Evolutionary conservation across 371 early-diverging fungal genomes (phyloP).

Genomic region (Mucor saturninus): DNA sequence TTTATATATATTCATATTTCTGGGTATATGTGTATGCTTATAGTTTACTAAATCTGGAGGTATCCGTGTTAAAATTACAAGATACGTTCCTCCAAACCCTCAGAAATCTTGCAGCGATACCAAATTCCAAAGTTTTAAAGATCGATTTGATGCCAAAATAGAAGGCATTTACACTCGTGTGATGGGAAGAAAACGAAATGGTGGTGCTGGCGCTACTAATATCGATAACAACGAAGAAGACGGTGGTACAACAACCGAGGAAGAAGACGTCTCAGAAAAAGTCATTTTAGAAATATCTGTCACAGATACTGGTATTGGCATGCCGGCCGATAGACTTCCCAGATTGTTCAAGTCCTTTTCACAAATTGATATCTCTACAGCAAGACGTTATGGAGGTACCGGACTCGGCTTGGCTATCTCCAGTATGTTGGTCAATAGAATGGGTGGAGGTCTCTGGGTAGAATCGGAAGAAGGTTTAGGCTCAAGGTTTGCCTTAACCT

Average conservation of each 20-base stretch:
- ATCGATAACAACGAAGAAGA: conserved; percentile 23
- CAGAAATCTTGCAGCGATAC: conserved; percentile 25
- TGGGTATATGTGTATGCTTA: not conserved
- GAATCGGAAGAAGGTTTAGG: conserved; percentile 61
- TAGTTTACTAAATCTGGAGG: conserved; percentile 56
- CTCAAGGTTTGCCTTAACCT: conserved; percentile 61
- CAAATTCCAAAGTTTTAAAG: conserved; percentile 47
- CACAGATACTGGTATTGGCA: conserved; percentile 64
- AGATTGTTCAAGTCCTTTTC: conserved; percentile 62
- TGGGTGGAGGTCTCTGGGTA: conserved; percentile 69
- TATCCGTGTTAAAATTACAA: conserved; percentile 42
- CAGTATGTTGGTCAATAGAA: conserved; percentile 59
- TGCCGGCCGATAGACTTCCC: conserved; percentile 61
- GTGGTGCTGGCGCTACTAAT: conserved; percentile 19
- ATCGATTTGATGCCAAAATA: conserved; percentile 60
- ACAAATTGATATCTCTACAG: conserved; percentile 64
- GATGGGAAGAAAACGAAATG: conserved; percentile 7
- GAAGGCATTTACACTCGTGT: conserved; percentile 39
- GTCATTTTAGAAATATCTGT: conserved; percentile 62
- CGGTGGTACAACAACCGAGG: conserved; percentile 17
- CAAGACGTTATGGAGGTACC: conserved; percentile 61
- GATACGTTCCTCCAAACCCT: conserved; percentile 28
- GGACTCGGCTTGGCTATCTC: conserved; percentile 67
- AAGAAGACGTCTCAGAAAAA: conserved; percentile 31
- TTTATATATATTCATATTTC: not conserved